These are phyloP conservation scores for Fabrea salina DNA, from an alignment of 169 alveolate genomes.

Conservation along the genomic window DNA sequence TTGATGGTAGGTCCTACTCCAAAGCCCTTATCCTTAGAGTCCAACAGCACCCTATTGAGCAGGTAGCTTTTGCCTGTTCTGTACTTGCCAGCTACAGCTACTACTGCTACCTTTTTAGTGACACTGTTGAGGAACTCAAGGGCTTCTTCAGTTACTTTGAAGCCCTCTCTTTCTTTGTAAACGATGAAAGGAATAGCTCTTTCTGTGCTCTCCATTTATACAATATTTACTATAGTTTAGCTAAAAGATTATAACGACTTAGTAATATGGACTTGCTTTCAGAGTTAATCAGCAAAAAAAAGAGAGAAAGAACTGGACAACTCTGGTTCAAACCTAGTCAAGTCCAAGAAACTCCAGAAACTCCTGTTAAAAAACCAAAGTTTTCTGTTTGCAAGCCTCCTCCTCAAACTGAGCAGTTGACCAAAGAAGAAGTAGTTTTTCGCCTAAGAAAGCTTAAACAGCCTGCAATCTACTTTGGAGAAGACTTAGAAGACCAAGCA, in stretches of 20 bases:
- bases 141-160: conserved; percentile 44
- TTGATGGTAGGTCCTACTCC: conserved; percentile 84
- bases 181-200: conserved; percentile 26
- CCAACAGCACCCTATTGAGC: conserved; percentile 63
- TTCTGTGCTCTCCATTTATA: conserved; percentile 21
- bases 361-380: too few species aligned
- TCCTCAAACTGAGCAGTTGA: background rate
- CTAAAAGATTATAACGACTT: background rate
- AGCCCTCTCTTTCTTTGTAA: conserved; percentile 22
- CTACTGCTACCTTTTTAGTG: conserved; percentile 64
- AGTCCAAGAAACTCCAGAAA: too few species aligned
- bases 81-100: conserved; percentile 79
- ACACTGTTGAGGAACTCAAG: conserved; percentile 29
- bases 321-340: too few species aligned
- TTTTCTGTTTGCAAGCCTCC: too few species aligned
- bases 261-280: background rate
- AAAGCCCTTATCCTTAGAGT: conserved; percentile 68
- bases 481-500: background rate
- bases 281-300: too few species aligned
- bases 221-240: background rate
- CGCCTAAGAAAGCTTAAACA: conserved; percentile 1
- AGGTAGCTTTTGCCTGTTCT: conserved; percentile 85
- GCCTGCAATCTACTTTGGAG: background rate
- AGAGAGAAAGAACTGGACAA: too few species aligned
- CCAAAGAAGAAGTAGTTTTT: background rate